These are phyloP conservation scores for Mrakia frigida DNA, from an alignment of 768 basidiomycete species.

Conservation along the genomic window DNA sequence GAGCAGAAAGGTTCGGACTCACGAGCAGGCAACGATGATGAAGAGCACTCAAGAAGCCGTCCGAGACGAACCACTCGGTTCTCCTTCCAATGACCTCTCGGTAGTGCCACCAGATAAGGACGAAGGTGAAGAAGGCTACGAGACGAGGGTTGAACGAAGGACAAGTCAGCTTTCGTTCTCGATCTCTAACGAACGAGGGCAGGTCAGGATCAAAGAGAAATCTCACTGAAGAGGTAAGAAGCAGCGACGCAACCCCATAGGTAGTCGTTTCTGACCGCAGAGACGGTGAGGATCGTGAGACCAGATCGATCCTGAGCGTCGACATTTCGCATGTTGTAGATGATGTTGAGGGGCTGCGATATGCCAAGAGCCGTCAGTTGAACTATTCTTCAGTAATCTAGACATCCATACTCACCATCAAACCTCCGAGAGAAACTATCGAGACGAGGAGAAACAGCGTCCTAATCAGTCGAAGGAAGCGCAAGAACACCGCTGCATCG, in stretches of 20 bases:
- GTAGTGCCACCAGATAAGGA: conserved; percentile 12
- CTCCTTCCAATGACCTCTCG: conserved; percentile 4
- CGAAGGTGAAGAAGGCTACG: conserved; percentile 14
- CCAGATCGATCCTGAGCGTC: background rate
- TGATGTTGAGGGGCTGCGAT: conserved; percentile 4
- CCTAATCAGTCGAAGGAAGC: conserved; percentile 16
- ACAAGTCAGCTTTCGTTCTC: background rate
- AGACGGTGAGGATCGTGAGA: background rate
- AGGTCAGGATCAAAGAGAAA: background rate
- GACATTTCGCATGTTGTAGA: conserved; percentile 1
- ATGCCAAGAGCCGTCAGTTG: background rate
- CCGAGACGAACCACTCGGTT: conserved; percentile 8
- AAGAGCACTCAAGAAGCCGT: background rate
- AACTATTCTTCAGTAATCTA: background rate
- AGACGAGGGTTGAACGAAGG: background rate
- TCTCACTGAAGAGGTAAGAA: conserved; percentile 15
- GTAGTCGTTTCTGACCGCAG: background rate
- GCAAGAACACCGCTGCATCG: conserved; percentile 7
- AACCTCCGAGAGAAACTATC: conserved; percentile 3
- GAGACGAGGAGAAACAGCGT: conserved; percentile 7
- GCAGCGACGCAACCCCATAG: background rate
- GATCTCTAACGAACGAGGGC: background rate
- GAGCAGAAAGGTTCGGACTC: background rate
- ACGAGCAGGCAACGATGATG: conserved; percentile 13
- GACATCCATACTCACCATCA: background rate